These are phyloP conservation scores for Keithomyces neogunnii DNA, from an alignment of 2,329 filamentous ascomycete species.

Conservation along the genomic window DNA sequence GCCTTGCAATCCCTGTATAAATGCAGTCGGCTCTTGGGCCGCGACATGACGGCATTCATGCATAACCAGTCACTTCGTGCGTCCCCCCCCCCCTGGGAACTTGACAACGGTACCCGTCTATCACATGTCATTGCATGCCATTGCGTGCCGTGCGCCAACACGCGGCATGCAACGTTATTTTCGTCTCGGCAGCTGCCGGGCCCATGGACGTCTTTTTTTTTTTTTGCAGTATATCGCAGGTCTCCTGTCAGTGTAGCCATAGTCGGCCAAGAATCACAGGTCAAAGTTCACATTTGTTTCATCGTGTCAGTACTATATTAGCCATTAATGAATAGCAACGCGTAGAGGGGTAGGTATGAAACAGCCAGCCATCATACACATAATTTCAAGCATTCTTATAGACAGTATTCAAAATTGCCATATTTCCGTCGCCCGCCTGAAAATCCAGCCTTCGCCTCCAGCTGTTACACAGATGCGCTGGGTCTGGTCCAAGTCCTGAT, in stretches of 20 bases:
- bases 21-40: too few species aligned
- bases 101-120: neutral
- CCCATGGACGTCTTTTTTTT: neutral
- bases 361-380: neutral
- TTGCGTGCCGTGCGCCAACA: neutral
- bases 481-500: slow-evolving; percentile 68
- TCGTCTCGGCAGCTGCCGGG: neutral
- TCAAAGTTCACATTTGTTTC: neutral
- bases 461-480: slow-evolving; percentile 5
- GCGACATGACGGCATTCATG: too few species aligned
- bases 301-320: neutral
- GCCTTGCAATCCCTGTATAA: too few species aligned
- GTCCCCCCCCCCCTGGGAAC: too few species aligned
- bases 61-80: too few species aligned
- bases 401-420: neutral
- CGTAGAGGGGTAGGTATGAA: neutral
- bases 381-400: neutral
- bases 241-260: neutral
- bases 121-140: neutral
- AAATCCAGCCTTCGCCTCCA: neutral
- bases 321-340: neutral
- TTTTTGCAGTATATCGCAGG: neutral
- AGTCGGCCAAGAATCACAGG: neutral
- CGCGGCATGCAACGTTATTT: neutral
- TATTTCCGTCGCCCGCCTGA: neutral